phyloP scores from a whole-genome alignment of 2,329 filamentous ascomycete genomes.

The Pezicula radicicola region DNA sequence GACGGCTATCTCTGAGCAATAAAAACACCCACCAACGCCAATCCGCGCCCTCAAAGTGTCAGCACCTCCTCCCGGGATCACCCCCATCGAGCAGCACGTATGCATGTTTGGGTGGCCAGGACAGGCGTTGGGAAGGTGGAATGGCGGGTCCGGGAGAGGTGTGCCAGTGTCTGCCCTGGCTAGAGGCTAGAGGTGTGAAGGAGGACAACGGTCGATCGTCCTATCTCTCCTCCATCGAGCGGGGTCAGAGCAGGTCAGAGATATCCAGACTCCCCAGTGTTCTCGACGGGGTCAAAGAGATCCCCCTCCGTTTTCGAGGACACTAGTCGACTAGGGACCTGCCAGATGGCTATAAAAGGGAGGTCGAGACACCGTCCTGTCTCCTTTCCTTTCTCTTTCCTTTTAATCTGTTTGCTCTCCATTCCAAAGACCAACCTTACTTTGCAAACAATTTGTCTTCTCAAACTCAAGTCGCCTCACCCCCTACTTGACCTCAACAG shows the following conservation, averaged over 20 bases:
- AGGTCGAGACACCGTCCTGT: slow-evolving; percentile 42
- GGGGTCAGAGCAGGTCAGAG: slow-evolving; percentile 30
- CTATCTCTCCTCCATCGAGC: slow-evolving; percentile 31
- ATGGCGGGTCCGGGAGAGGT: slow-evolving; percentile 16
- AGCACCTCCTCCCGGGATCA: slow-evolving; percentile 22
- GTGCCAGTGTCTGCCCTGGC: slow-evolving; percentile 1
- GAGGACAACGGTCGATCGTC: slow-evolving; percentile 20
- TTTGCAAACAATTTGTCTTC: slow-evolving; percentile 22
- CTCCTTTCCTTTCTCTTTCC: slow-evolving; percentile 49
- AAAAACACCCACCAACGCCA: slow-evolving; percentile 22
- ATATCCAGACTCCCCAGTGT: too few relatives aligned
- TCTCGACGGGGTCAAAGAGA: slow-evolving; percentile 29
- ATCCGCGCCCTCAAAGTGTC: slow-evolving; percentile 25
- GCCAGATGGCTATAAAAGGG: slow-evolving; percentile 63
- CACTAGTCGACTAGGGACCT: slow-evolving; percentile 19
- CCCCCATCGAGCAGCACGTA: slow-evolving; percentile 21
- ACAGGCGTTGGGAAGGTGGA: slow-evolving; percentile 24
- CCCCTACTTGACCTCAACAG: slow-evolving; percentile 12
- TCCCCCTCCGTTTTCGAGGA: slow-evolving; percentile 24
- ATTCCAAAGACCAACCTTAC: slow-evolving; percentile 13
- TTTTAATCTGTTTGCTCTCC: slow-evolving; percentile 35
- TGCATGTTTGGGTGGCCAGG: slow-evolving; percentile 22
- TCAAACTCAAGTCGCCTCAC: slow-evolving; percentile 22
- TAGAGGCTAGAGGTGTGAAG: slow-evolving; percentile 12
- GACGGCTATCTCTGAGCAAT: slow-evolving; percentile 32